A percentile compares a stretch with the other conserved stretches of the same genome.
phyloP scores from a whole-genome alignment of 2,329 filamentous ascomycete genomes.

The Paradendryphiella salina region DNA sequence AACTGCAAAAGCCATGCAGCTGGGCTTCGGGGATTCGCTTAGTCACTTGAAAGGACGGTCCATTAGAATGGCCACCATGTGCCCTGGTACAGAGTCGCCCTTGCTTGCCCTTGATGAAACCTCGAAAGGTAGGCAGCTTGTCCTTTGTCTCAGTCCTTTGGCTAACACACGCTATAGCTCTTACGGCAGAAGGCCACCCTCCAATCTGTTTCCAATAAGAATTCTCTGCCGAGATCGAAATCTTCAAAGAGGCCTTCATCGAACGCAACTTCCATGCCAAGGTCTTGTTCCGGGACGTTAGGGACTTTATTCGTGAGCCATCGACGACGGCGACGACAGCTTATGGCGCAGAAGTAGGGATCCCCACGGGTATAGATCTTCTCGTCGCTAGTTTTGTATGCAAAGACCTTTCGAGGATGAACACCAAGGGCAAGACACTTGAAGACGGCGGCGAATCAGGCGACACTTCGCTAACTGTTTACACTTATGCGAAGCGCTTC shows the following conservation, averaged over 20 bases:
- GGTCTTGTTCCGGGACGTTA: constrained; percentile 52
- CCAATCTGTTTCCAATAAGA: constrained; percentile 43
- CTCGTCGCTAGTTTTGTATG: constrained; percentile 75
- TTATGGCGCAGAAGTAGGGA: constrained; percentile 61
- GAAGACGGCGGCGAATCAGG: constrained; percentile 65
- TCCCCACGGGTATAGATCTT: constrained; percentile 65
- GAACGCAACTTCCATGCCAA: constrained; percentile 51
- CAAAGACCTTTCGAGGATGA: constrained; percentile 72
- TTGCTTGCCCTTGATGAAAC: constrained; percentile 67
- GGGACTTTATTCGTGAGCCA: constrained; percentile 49
- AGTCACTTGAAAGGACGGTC: constrained; percentile 42
- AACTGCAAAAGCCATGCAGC: constrained; percentile 42
- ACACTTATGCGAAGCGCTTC: constrained; percentile 59
- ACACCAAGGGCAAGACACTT: constrained; percentile 58
- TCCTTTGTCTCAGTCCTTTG: not conserved
- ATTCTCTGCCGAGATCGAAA: constrained; percentile 54
- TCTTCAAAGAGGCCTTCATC: constrained; percentile 54
- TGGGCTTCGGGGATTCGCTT: constrained; percentile 44
- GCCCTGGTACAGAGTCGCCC: constrained; percentile 77
- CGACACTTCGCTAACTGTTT: constrained; percentile 65
- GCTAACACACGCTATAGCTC: constrained; percentile 8
- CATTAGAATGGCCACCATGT: constrained; percentile 69
- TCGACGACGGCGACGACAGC: constrained; percentile 64
- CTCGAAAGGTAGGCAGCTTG: constrained; percentile 16
- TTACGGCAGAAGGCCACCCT: constrained; percentile 15